A percentile compares a stretch with the other conserved stretches of the same genome.
These are phyloP conservation scores for Coemansia sp. DNA, from an alignment of 192 early-diverging fungal genomes.

Conservation along the genomic window DNA sequence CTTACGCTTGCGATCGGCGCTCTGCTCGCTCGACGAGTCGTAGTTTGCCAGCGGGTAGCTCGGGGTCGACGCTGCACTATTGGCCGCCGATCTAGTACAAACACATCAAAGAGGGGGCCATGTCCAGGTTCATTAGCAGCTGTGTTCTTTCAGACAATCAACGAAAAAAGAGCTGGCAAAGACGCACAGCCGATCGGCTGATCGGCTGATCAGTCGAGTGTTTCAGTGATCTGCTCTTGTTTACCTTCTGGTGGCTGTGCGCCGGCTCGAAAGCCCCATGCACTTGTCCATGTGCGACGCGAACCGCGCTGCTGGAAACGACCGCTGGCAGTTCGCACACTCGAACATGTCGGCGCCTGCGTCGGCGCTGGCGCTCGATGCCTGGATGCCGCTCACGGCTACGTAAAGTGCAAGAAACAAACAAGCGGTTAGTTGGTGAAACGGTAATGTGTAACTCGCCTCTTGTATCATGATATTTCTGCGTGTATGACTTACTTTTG, in stretches of 20 bases:
- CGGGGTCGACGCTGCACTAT: slow-evolving; percentile 47
- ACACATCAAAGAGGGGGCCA: not conserved
- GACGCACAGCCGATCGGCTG: not conserved
- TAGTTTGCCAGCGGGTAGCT: slow-evolving; percentile 27
- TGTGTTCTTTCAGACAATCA: too few relatives aligned
- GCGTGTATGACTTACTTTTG: slow-evolving; percentile 17
- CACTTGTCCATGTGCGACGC: slow-evolving; percentile 93
- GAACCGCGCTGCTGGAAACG: slow-evolving; percentile 80
- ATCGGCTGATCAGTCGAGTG: not conserved
- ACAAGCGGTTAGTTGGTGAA: too few relatives aligned
- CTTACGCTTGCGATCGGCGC: slow-evolving; percentile 40
- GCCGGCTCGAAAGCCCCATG: slow-evolving; percentile 68
- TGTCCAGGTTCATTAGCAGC: not conserved
- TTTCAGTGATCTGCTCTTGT: not conserved
- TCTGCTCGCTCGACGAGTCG: slow-evolving; percentile 51
- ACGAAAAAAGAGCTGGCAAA: too few relatives aligned
- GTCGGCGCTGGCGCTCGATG: not conserved
- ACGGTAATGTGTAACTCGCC: too few relatives aligned
- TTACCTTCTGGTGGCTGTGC: slow-evolving; percentile 52
- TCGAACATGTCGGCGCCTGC: slow-evolving; percentile 59
- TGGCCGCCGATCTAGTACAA: slow-evolving; percentile 14
- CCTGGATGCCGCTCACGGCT: slow-evolving; percentile 1
- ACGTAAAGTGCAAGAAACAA: slow-evolving; percentile 29
- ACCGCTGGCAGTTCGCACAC: slow-evolving; percentile 76
- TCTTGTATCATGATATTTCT: not conserved